Evolutionary conservation across 2,329 filamentous ascomycete genomes (phyloP).

Genomic region (Cladosporium sp.): DNA sequence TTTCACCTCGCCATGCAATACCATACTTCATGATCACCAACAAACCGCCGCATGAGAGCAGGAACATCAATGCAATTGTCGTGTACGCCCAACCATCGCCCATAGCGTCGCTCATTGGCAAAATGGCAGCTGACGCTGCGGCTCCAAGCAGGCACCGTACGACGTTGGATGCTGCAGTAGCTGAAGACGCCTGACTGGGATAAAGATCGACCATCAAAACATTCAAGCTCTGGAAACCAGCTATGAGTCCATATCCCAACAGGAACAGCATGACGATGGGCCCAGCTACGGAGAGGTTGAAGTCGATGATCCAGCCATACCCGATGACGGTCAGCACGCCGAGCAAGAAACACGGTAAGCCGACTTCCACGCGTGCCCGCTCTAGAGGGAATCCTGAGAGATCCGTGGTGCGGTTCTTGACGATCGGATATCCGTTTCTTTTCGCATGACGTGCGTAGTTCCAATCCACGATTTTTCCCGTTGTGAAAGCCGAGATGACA

Average conservation of each 20-base stretch:
- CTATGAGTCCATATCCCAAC: conserved; percentile 42
- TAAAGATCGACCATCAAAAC: conserved; percentile 52
- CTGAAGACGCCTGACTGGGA: conserved; percentile 44
- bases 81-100: conserved; percentile 48
- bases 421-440: conserved; percentile 37
- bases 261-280: conserved; percentile 35
- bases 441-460: conserved; percentile 45
- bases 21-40: conserved; percentile 32
- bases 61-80: conserved; percentile 36
- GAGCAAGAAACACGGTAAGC: conserved; percentile 41
- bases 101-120: conserved; percentile 43
- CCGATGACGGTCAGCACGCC: conserved; percentile 39
- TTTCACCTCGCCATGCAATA: conserved; percentile 33
- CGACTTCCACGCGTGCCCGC: conserved; percentile 45
- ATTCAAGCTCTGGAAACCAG: conserved; percentile 47
- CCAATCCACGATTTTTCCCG: conserved; percentile 46
- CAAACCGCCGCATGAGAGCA: conserved; percentile 25
- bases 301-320: conserved; percentile 47
- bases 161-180: conserved; percentile 49
- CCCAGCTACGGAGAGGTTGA: conserved; percentile 32
- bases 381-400: conserved; percentile 48
- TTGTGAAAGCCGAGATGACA: conserved; percentile 43
- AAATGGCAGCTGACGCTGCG: conserved; percentile 43
- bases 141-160: conserved; percentile 48
- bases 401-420: conserved; percentile 41